Evolutionary conservation across 805 yeast species (phyloP).

Genomic region (Yamadazyma sp.): DNA sequence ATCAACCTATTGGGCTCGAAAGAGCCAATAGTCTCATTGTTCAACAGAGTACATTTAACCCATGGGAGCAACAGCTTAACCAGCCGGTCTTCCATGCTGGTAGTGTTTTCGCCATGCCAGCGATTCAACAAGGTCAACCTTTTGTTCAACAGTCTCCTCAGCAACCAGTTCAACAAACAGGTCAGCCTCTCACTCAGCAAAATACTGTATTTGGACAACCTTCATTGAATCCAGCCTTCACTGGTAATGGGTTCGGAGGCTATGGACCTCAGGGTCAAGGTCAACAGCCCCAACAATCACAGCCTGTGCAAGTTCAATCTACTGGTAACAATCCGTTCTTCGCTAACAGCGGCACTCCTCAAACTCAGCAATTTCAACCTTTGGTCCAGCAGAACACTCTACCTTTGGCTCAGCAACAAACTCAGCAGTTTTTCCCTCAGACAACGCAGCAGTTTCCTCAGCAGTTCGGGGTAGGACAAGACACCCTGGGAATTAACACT

Average conservation of each 20-base stretch:
- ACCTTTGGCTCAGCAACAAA: conserved; percentile 16
- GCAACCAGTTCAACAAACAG: conserved; percentile 8
- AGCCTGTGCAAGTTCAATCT: conserved; percentile 15
- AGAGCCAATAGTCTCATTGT: conserved; percentile 31
- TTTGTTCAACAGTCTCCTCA: not conserved
- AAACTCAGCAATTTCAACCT: conserved; percentile 13
- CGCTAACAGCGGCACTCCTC: conserved; percentile 10
- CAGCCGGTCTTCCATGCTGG: conserved; percentile 11
- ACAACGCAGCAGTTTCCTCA: conserved; percentile 22
- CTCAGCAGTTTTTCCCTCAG: conserved; percentile 18
- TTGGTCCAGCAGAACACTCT: conserved; percentile 17
- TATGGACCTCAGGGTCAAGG: conserved; percentile 33
- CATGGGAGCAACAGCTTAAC: conserved; percentile 32
- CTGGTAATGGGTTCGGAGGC: conserved; percentile 65
- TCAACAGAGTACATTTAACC: conserved; percentile 40
- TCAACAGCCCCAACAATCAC: conserved; percentile 20
- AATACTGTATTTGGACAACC: conserved; percentile 11
- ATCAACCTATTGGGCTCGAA: no score
- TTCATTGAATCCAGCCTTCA: conserved; percentile 30
- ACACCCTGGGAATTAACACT: conserved; percentile 5
- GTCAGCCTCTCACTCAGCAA: conserved; percentile 27
- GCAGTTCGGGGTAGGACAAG: conserved; percentile 17
- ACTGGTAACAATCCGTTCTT: conserved; percentile 24
- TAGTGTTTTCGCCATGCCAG: conserved; percentile 11
- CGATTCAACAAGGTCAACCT: conserved; percentile 15